Conservation (phyloP, 2,329 filamentous ascomycete genomes). For the Sarocladiaceae sp. region DNA sequence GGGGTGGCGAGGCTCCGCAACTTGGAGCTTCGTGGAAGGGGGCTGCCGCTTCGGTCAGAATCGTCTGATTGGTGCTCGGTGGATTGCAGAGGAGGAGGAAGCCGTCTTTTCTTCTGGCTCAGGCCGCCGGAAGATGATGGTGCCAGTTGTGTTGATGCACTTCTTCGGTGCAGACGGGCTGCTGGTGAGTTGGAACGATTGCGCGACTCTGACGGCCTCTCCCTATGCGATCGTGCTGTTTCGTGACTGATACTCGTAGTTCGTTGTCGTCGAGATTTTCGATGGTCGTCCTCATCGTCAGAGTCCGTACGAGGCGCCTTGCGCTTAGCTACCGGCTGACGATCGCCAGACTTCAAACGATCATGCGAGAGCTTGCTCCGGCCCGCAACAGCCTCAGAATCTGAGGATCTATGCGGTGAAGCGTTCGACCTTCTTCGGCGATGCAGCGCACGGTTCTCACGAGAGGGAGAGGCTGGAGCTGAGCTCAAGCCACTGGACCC, state of each 20-base stretch:
- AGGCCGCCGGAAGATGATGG: constrained; percentile 49
- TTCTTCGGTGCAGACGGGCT: constrained; percentile 52
- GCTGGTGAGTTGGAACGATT: constrained; percentile 54
- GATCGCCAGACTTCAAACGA: constrained; percentile 41
- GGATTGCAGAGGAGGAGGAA: constrained; percentile 55
- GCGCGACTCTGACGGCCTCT: constrained; percentile 26
- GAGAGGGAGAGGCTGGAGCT: constrained; percentile 48
- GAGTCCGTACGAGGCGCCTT: constrained; percentile 49
- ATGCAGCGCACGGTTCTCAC: constrained; percentile 14
- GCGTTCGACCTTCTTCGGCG: constrained; percentile 2
- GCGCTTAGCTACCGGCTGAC: constrained; percentile 42
- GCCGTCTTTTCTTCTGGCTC: constrained; percentile 53
- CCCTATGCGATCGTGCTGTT: constrained; percentile 23
- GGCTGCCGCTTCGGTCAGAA: constrained; percentile 55
- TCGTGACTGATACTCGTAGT: constrained; percentile 39
- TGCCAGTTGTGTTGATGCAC: constrained; percentile 57
- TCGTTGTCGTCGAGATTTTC: constrained; percentile 48
- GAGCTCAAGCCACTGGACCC: constrained; percentile 53
- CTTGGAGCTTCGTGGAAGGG: constrained; percentile 52
- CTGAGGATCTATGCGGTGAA: constrained; percentile 30
- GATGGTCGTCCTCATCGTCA: constrained; percentile 50
- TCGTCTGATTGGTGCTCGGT: constrained; percentile 63
- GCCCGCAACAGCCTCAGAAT: constrained; percentile 51
- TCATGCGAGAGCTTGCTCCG: constrained; percentile 41
- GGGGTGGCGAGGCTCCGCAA: constrained; percentile 50